Conservation (phyloP, 345 rosid genomes). For the Populus tremula region DNA sequence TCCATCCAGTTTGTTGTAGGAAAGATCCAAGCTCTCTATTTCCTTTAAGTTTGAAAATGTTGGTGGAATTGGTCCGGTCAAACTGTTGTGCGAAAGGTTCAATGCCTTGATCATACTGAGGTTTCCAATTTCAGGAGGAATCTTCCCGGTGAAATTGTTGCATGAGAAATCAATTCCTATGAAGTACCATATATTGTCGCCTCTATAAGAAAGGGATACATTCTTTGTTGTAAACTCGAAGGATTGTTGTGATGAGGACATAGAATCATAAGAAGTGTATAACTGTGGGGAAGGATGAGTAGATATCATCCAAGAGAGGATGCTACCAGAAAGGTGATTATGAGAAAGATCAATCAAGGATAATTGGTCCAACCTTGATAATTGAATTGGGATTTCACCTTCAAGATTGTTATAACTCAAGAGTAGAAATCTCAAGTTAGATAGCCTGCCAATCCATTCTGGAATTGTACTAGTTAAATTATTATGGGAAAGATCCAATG, state of each 20-base stretch:
- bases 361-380: neutral
- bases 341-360: neutral
- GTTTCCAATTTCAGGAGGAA: slow-evolving; percentile 30
- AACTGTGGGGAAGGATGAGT: no score
- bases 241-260: neutral
- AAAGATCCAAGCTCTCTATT: no score
- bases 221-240: neutral
- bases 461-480: no score
- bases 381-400: neutral
- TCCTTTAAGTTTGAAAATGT: neutral
- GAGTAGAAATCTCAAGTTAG: no score
- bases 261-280: neutral
- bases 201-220: neutral
- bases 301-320: neutral
- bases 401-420: no score
- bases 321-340: neutral
- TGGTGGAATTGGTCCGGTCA: slow-evolving; percentile 5
- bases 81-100: slow-evolving; percentile 1
- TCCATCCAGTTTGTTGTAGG: no score
- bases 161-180: slow-evolving; percentile 38
- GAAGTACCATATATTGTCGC: neutral
- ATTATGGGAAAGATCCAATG: no score
- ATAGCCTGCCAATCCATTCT: no score
- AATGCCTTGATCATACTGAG: slow-evolving; percentile 4
- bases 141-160: slow-evolving; percentile 29